Evolutionary conservation across 2,329 filamentous ascomycete genomes (phyloP), one percentile per base, ranked within the genome.

Genomic region (Lachnellula suecica): DNA sequence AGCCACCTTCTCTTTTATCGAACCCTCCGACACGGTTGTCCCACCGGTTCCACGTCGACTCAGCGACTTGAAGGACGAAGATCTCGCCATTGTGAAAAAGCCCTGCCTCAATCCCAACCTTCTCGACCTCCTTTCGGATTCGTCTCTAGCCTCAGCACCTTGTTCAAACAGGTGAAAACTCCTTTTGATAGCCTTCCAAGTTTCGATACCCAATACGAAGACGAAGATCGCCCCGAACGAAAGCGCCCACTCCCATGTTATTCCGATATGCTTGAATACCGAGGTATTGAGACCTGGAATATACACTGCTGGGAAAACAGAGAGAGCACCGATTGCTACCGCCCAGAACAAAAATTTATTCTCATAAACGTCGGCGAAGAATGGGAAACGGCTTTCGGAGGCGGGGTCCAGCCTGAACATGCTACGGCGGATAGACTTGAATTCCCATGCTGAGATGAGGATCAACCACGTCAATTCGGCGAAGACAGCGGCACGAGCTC

Each of bases 201-300:
- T 56, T 66, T 87, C 84, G 3, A 83, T 74, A 2, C 83, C 82
- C 0, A 74, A 59, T 60, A 87, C 81, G 70, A 86, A 87, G 7
- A 86, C 59, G 1, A 78, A 63, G 0, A 80, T 73, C 24, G 76
- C 75, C 24, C 84, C 71, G 54, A 85, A 77, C 1, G 84, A 78
- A 43, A 87, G 75, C 0, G 73, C 81, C 84, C 82, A 87, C 65
- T 86, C 83, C 83, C 83, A 86, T 7, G 72, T 74, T 51, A 87
- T 85, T 1, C 78, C 78, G 6, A 71, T 76, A 59, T 85, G 82
- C 60, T 82, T 80, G 71, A 85, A 85, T 1, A 85, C 82, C 2
- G 72, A 71, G n/a, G 75, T 76, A 61, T 84, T 86, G 59, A 87
- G 74, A 27, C 79, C 79, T 0, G 84, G 84, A 54, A 87, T 85